Percentiles rank a stretch among this genome's conserved stretches.
Evolutionary conservation across 176 grass and related monocot genomes (phyloP).

Genomic region (Oryza brachyantha): DNA sequence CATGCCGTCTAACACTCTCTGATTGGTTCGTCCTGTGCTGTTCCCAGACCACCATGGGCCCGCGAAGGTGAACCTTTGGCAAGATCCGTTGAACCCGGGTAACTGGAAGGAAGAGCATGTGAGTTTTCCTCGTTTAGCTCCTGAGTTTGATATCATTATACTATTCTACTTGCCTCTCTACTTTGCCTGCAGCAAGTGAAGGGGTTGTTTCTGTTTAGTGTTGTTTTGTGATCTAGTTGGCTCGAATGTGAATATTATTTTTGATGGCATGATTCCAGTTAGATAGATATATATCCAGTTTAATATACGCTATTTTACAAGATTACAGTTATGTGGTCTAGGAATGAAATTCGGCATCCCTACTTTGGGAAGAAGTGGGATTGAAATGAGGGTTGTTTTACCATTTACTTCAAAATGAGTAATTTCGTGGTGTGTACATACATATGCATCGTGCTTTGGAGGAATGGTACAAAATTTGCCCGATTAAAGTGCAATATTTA

Average conservation of each 20-base stretch:
- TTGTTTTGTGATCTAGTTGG: not conserved
- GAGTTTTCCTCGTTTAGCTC: conserved; percentile 16
- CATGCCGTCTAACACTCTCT: not conserved
- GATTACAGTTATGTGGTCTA: not conserved
- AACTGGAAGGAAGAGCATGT: conserved; percentile 77
- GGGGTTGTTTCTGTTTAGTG: not conserved
- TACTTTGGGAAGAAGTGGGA: not conserved
- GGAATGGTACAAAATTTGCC: not conserved
- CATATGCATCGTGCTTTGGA: not conserved
- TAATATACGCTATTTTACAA: not conserved
- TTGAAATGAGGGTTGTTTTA: not conserved
- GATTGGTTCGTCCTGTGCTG: conserved; percentile 1
- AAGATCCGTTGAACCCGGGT: conserved; percentile 47
- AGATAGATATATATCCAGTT: not conserved
- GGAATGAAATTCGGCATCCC: not conserved
- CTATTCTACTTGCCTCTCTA: conserved; percentile 5
- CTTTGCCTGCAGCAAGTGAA: not conserved
- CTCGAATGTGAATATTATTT: not conserved
- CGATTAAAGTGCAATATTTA: not conserved
- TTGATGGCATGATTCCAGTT: not conserved
- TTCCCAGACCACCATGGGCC: conserved; percentile 45
- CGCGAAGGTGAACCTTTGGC: conserved; percentile 43
- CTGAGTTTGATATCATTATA: not conserved
- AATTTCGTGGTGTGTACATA: not conserved
- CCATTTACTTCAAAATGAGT: not conserved